Percentiles rank a stretch among this genome's conserved stretches.
These are phyloP conservation scores for Tilletia indica DNA, from an alignment of 1,284 basidiomycete species.

Conservation along the genomic window DNA sequence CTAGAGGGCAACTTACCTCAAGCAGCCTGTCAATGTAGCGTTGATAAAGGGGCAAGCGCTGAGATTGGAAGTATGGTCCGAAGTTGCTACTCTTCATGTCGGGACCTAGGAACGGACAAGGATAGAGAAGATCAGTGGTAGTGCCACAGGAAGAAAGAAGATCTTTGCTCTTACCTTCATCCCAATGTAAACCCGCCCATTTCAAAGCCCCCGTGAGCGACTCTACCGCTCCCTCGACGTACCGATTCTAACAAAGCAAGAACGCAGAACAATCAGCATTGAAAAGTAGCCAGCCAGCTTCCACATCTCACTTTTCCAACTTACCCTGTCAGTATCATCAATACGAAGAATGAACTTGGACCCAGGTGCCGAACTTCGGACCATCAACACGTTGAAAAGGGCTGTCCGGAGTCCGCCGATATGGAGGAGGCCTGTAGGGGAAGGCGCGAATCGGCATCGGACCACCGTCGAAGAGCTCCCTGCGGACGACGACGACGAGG, in stretches of 20 bases:
- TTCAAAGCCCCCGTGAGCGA: slow-evolving; percentile 72
- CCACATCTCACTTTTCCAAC: slow-evolving; percentile 35
- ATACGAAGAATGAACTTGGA: slow-evolving; percentile 81
- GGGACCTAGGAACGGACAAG: slow-evolving; percentile 16
- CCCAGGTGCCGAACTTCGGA: slow-evolving; percentile 70
- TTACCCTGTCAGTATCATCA: slow-evolving; percentile 88
- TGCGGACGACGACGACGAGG: too few relatives aligned
- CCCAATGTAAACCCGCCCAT: slow-evolving; percentile 91
- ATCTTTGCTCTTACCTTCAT: slow-evolving; percentile 68
- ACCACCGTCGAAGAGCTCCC: neutral
- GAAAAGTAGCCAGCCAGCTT: neutral
- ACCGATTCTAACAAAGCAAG: slow-evolving; percentile 27
- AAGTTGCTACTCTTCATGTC: slow-evolving; percentile 21
- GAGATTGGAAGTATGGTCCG: slow-evolving; percentile 66
- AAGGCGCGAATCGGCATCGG: slow-evolving; percentile 85
- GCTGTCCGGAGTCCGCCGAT: slow-evolving; percentile 95
- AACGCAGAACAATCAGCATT: neutral
- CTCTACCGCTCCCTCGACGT: slow-evolving; percentile 79
- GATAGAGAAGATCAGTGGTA: neutral
- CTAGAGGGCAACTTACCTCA: slow-evolving; percentile 60
- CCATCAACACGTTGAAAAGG: slow-evolving; percentile 85
- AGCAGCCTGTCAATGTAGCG: slow-evolving; percentile 72
- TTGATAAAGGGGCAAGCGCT: slow-evolving; percentile 80
- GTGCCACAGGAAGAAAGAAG: too few relatives aligned
- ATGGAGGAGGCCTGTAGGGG: slow-evolving; percentile 90